A percentile compares a stretch with the other conserved stretches of the same genome.
Evolutionary conservation across 345 rosid genomes (phyloP).

Genomic region (Reutealis trisperma): DNA sequence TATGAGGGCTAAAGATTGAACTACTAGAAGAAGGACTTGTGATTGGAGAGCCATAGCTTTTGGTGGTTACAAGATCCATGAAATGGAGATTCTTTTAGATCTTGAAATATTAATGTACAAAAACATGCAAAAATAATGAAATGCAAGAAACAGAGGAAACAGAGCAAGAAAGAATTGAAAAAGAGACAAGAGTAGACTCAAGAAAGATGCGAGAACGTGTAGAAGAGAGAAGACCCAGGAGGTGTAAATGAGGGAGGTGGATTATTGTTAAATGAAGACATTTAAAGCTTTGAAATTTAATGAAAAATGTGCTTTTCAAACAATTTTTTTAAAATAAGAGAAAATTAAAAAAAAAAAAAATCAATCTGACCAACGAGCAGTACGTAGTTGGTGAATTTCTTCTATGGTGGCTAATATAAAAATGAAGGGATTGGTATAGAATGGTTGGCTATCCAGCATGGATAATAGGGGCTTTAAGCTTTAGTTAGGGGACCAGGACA

Average conservation of each 20-base stretch:
- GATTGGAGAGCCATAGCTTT: slow-evolving; percentile 27
- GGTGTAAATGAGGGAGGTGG: slow-evolving; percentile 22
- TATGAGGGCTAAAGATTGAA: slow-evolving; percentile 28
- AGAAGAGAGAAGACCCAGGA: slow-evolving; percentile 31
- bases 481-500: slow-evolving; percentile 17
- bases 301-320: slow-evolving; percentile 8
- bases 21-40: slow-evolving; percentile 21
- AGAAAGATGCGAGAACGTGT: slow-evolving; percentile 27
- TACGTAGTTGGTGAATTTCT: slow-evolving; percentile 28
- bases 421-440: not conserved
- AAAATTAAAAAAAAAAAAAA: not conserved
- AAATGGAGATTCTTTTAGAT: not conserved
- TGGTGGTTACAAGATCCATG: slow-evolving; percentile 50
- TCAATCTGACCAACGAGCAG: not conserved
- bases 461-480: not conserved
- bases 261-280: not conserved
- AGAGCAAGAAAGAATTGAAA: slow-evolving; percentile 12
- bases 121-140: slow-evolving; percentile 5
- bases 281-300: slow-evolving; percentile 16
- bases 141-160: not conserved
- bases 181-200: slow-evolving; percentile 1
- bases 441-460: slow-evolving; percentile 19
- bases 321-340: not conserved
- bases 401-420: slow-evolving; percentile 6
- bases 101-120: not conserved